These are phyloP conservation scores for Seminavis robusta DNA, from an alignment of 108 stramenopile genomes.

Conservation along the genomic window DNA sequence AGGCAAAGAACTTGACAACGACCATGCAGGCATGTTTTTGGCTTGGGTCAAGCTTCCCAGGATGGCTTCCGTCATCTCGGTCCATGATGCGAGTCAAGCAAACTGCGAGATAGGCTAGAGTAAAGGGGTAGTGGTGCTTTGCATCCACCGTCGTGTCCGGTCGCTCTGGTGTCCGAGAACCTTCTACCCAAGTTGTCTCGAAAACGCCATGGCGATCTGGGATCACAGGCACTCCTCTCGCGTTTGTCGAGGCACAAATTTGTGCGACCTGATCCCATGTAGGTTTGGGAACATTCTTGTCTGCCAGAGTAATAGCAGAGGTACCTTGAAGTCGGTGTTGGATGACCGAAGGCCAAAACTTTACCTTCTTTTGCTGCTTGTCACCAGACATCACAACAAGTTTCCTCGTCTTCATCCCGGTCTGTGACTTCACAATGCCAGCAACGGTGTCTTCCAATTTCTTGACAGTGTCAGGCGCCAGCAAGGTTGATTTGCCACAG, in stretches of 20 bases:
- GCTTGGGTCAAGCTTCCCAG: slow-evolving; percentile 68
- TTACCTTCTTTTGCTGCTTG: slow-evolving; percentile 28
- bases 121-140: slow-evolving; percentile 64
- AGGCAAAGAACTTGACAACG: slow-evolving; percentile 69
- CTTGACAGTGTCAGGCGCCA: slow-evolving; percentile 16
- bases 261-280: slow-evolving; percentile 44
- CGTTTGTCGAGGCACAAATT: slow-evolving; percentile 32
- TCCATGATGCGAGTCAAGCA: slow-evolving; percentile 68
- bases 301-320: slow-evolving; percentile 44
- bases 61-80: slow-evolving; percentile 43
- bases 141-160: neutral
- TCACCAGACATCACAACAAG: slow-evolving; percentile 42
- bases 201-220: slow-evolving; percentile 43
- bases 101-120: slow-evolving; percentile 65
- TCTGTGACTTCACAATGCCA: neutral
- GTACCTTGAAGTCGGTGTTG: slow-evolving; percentile 22
- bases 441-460: too few relatives aligned
- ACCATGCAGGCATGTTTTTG: slow-evolving; percentile 64
- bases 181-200: slow-evolving; percentile 41
- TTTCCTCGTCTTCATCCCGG: slow-evolving; percentile 16
- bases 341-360: slow-evolving; percentile 36
- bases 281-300: slow-evolving; percentile 75
- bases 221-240: slow-evolving; percentile 53
- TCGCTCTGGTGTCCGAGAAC: slow-evolving; percentile 25
- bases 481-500: slow-evolving; percentile 74